phyloP scores from a whole-genome alignment of 345 rosid species.

The Pistacia vera region DNA sequence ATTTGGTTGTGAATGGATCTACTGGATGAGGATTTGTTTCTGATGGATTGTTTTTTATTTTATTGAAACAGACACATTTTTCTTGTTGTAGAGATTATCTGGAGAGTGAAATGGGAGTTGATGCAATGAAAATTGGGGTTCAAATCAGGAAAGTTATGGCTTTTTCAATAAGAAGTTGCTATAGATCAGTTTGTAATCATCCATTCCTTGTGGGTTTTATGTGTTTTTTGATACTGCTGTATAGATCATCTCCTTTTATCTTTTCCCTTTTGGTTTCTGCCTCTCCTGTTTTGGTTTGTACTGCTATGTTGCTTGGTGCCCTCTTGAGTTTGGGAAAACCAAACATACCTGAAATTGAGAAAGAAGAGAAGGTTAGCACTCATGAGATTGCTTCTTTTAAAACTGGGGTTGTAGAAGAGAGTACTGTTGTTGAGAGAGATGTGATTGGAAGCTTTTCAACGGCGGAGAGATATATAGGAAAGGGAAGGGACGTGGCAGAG shows the following conservation, averaged over 20 bases:
- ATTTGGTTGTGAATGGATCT: conserved; percentile 24
- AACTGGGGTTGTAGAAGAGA: conserved; percentile 42
- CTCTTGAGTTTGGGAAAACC: conserved; percentile 88
- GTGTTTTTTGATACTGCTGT: conserved; percentile 56
- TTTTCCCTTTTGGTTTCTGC: conserved; percentile 79
- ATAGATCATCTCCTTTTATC: conserved; percentile 76
- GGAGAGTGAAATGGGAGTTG: conserved; percentile 43
- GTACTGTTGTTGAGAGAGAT: conserved; percentile 49
- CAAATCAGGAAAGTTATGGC: conserved; percentile 46
- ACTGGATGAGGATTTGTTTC: conserved; percentile 23
- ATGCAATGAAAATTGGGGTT: conserved; percentile 44
- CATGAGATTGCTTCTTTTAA: conserved; percentile 50
- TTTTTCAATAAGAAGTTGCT: conserved; percentile 40
- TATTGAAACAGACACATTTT: conserved; percentile 23
- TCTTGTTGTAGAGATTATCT: background rate
- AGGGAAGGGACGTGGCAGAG: conserved; percentile 34
- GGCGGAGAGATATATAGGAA: conserved; percentile 39
- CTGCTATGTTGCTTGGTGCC: conserved; percentile 85
- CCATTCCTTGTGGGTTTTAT: conserved; percentile 65
- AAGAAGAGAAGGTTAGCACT: conserved; percentile 47
- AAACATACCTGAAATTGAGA: conserved; percentile 72
- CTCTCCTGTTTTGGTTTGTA: conserved; percentile 91
- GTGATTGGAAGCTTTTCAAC: conserved; percentile 25
- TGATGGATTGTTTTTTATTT: conserved; percentile 18
- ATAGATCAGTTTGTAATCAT: conserved; percentile 66